phyloP scores from a whole-genome alignment of 2,329 filamentous ascomycete species.

The Epichloe sibirici region DNA sequence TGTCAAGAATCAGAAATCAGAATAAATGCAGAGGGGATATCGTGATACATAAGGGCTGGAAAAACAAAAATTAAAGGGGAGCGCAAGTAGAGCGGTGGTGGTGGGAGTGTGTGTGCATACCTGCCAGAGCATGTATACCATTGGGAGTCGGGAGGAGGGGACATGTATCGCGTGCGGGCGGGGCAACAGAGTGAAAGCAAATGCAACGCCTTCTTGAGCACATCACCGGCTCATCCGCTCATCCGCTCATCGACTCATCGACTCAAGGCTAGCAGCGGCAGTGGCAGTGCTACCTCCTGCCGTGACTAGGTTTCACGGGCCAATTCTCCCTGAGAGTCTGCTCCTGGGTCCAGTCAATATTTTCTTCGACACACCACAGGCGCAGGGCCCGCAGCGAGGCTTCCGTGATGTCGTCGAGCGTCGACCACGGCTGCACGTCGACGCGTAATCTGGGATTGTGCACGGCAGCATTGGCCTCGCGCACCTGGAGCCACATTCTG shows the following conservation, averaged over 20 bases:
- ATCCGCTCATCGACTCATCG: no score
- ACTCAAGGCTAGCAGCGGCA: neutral
- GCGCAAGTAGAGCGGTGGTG: neutral
- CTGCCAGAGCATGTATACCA: no score
- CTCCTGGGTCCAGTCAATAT: slow-evolving; percentile 33
- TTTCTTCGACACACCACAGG: slow-evolving; percentile 31
- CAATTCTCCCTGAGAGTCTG: slow-evolving; percentile 16
- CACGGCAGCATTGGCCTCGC: slow-evolving; percentile 20
- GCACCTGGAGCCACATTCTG: slow-evolving; percentile 17
- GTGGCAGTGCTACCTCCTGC: neutral
- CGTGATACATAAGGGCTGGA: slow-evolving; percentile 6
- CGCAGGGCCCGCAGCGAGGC: slow-evolving; percentile 27
- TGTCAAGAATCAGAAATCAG: neutral
- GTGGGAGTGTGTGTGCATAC: no score
- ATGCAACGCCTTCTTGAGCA: no score
- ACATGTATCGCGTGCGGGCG: no score
- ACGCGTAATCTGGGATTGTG: slow-evolving; percentile 18
- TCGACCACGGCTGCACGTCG: slow-evolving; percentile 28
- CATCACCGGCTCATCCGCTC: no score
- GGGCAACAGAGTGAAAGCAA: neutral
- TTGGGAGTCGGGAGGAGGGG: no score
- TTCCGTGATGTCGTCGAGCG: slow-evolving; percentile 30
- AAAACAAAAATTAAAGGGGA: neutral
- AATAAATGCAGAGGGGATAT: slow-evolving; percentile 7
- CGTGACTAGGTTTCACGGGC: slow-evolving; percentile 6